phyloP scores from a whole-genome alignment of 768 basidiomycete genomes.

The Tylopilus rubrobrunneus region DNA sequence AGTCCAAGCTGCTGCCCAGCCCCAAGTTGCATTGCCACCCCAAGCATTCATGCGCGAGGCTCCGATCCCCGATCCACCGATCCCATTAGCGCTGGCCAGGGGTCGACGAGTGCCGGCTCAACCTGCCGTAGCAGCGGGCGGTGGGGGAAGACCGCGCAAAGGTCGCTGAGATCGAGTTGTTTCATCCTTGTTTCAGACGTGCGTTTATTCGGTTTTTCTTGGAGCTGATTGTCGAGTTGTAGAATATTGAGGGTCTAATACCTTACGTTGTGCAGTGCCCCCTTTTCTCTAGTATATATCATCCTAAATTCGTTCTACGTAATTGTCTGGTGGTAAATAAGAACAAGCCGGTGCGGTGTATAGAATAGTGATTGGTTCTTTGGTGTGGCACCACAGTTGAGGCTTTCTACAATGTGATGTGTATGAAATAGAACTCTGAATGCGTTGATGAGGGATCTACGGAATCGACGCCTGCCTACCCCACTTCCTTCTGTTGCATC shows the following conservation, averaged over 20 bases:
- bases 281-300: conserved; percentile 1
- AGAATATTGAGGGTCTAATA: not conserved
- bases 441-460: not conserved
- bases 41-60: not conserved
- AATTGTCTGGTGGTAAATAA: not conserved
- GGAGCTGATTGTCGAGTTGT: not conserved
- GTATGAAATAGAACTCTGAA: not conserved
- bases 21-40: not conserved
- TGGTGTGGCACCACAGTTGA: not conserved
- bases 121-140: conserved; percentile 1
- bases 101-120: not conserved
- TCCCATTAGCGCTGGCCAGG: not conserved
- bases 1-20: not conserved
- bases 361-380: not conserved
- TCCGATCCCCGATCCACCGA: not conserved
- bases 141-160: conserved; percentile 8
- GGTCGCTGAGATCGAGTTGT: not conserved
- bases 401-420: not conserved
- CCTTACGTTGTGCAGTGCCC: not conserved
- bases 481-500: not conserved
- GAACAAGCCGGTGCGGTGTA: not conserved
- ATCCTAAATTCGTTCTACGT: not conserved
- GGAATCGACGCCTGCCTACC: not conserved
- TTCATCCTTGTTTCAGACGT: not conserved
- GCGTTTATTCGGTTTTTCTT: not conserved